These are phyloP conservation scores for Furcasterigmium furcatum DNA, from an alignment of 2,329 filamentous ascomycete species.

Conservation along the genomic window DNA sequence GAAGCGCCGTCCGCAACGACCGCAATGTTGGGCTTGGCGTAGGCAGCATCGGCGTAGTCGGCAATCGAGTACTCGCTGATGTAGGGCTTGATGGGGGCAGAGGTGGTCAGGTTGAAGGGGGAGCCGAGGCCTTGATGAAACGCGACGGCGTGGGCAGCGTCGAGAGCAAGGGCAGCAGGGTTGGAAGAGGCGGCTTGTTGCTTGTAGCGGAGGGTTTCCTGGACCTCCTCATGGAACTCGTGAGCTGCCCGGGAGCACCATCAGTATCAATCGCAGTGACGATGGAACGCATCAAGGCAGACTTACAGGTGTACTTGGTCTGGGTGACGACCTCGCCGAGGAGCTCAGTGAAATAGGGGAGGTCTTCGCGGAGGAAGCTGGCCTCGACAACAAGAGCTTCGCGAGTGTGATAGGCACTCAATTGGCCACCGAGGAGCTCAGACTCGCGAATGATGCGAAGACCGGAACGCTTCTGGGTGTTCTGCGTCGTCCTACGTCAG, in stretches of 20 bases:
- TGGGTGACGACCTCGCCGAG: constrained; percentile 85
- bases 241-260: constrained; percentile 56
- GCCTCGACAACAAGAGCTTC: constrained; percentile 91
- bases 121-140: constrained; percentile 92
- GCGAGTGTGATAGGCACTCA: constrained; percentile 83
- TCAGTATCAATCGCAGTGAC: constrained; percentile 11
- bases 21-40: constrained; percentile 86
- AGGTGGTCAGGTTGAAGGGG: constrained; percentile 69
- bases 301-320: constrained; percentile 79
- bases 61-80: constrained; percentile 72
- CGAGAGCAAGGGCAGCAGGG: constrained; percentile 67
- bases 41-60: constrained; percentile 74
- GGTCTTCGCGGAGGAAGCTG: constrained; percentile 91
- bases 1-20: constrained; percentile 86
- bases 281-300: not conserved
- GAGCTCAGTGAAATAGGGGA: constrained; percentile 96
- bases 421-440: constrained; percentile 90
- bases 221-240: constrained; percentile 86
- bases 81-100: constrained; percentile 74
- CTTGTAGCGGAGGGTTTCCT: constrained; percentile 71
- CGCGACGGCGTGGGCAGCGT: constrained; percentile 80
- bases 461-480: constrained; percentile 82
- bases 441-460: constrained; percentile 92
- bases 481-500: constrained; percentile 44
- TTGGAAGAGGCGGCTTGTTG: constrained; percentile 61